Percentiles rank a stretch among this genome's conserved stretches.
phyloP scores from a whole-genome alignment of 768 basidiomycete species.

The Boletus edulis region DNA sequence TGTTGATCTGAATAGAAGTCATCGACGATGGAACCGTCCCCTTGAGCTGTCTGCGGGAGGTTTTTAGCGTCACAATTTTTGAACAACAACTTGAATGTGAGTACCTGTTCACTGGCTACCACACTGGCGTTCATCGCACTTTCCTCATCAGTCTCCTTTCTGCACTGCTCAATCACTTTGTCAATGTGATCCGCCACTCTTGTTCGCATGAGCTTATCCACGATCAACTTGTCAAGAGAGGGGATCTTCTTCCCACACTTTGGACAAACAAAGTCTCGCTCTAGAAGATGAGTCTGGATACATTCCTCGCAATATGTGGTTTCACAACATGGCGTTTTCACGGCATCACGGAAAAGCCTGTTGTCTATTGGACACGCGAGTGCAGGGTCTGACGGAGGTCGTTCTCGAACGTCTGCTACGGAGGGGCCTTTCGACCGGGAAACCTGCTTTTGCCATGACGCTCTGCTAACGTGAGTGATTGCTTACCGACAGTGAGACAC shows the following conservation, averaged over 20 bases:
- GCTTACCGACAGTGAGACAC: background rate
- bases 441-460: conserved; percentile 93
- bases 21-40: conserved; percentile 41
- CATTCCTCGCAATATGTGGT: conserved; percentile 95
- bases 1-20: conserved; percentile 76
- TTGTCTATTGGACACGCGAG: conserved; percentile 90
- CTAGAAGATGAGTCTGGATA: conserved; percentile 89
- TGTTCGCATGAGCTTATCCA: conserved; percentile 77
- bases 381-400: conserved; percentile 71
- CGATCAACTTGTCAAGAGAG: conserved; percentile 80
- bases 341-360: conserved; percentile 90
- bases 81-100: background rate
- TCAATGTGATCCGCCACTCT: conserved; percentile 83
- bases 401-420: conserved; percentile 86
- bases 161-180: conserved; percentile 74
- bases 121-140: conserved; percentile 30
- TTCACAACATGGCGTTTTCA: conserved; percentile 93
- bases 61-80: conserved; percentile 1
- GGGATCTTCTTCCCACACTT: conserved; percentile 85
- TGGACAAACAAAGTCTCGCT: conserved; percentile 94
- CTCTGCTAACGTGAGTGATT: conserved; percentile 45
- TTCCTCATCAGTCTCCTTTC: conserved; percentile 53
- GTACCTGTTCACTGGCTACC: conserved; percentile 36
- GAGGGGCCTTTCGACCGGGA: conserved; percentile 77
- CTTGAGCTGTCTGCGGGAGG: conserved; percentile 20